These are phyloP conservation scores for Rhodotorula sp. DNA, from an alignment of 1,284 basidiomycete species.

Conservation along the genomic window DNA sequence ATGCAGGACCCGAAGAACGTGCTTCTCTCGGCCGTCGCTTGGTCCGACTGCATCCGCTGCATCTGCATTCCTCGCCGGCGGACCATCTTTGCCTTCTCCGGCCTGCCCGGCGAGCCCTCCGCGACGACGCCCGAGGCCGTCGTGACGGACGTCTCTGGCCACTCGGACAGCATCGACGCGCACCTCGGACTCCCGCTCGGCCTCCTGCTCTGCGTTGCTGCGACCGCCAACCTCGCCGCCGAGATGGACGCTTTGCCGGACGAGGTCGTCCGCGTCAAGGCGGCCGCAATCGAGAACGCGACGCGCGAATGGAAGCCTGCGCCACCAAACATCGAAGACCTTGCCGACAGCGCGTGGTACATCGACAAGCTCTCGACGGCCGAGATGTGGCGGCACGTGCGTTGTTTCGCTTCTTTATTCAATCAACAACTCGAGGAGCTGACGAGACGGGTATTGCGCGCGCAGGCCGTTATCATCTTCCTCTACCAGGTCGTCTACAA, in stretches of 20 bases:
- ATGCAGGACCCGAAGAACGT: conserved; percentile 19
- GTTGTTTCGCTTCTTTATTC: neutral
- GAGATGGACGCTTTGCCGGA: conserved; percentile 28
- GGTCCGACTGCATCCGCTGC: conserved; percentile 29
- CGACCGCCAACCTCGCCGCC: conserved; percentile 26
- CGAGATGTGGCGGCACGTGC: conserved; percentile 39
- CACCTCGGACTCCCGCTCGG: conserved; percentile 36
- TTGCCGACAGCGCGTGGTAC: conserved; percentile 20
- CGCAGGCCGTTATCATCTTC: conserved; percentile 34
- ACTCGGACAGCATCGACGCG: conserved; percentile 6
- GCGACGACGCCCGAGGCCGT: conserved; percentile 8
- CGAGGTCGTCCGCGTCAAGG: conserved; percentile 21
- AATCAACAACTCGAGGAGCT: no score
- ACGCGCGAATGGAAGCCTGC: conserved; percentile 26
- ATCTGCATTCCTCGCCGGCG: conserved; percentile 24
- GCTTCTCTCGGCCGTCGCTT: conserved; percentile 25
- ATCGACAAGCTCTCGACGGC: conserved; percentile 25
- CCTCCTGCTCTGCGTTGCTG: conserved; percentile 35
- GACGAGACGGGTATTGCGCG: neutral
- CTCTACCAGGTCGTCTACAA: conserved; percentile 35
- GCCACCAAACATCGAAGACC: conserved; percentile 5
- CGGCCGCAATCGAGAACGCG: conserved; percentile 32
- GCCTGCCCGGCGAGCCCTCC: conserved; percentile 27
- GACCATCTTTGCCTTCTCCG: conserved; percentile 29
- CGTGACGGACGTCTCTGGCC: conserved; percentile 4